Base-by-base conservation (phyloP, 164 flowering plant genomes). In the Sedum album region DNA sequence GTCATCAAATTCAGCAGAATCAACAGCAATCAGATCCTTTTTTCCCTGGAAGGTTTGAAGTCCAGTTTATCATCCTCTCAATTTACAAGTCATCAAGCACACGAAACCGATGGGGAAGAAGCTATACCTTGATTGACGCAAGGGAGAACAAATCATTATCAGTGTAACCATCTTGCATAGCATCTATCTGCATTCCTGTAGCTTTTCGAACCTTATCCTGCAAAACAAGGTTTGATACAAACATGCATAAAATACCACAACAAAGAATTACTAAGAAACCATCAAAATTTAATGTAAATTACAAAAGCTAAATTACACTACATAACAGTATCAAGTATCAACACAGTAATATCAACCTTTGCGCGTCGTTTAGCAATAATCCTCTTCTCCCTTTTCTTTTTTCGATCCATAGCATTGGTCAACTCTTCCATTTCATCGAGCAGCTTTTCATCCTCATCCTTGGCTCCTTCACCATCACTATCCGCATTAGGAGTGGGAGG, bases 401-500 rank as follows among this genome's bases (percentile, higher is more conserved):
- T 90, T 36, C 84, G 88, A 71, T 86, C 93, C 82, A 87, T 81
- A 55, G 88, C 90, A 79, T 83, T 36, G 35, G 88, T 82, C 75
- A 91, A 69, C 77, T 94, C 97, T 76, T 94, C 95, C 96, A 94
- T 87, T 78, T 94, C 96, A 73, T 88, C 81, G 10, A 94, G 86
- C 31, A 89, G 66, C 74, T 65, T 85, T 46, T 90, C 93, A 76
- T 91, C 97, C 69, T 84, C 95, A 74, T 89, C 62, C 33, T 57
- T 57, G 31, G 4, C 91, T 69, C 69, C 79, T 44, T 74, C 70
- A 20, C 65, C 38, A 60, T 76, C 77, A 48, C 66, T 49, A 10
- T 78, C 88, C 61, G 21, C 79, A 39, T 74, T 77, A 26, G 64
- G 33, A 18, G 74, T 62, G 67, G 77, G 69, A 70, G 79, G 69